Conservation (phyloP, 2,329 filamentous ascomycete genomes). For the Fusarium paranaense region DNA sequence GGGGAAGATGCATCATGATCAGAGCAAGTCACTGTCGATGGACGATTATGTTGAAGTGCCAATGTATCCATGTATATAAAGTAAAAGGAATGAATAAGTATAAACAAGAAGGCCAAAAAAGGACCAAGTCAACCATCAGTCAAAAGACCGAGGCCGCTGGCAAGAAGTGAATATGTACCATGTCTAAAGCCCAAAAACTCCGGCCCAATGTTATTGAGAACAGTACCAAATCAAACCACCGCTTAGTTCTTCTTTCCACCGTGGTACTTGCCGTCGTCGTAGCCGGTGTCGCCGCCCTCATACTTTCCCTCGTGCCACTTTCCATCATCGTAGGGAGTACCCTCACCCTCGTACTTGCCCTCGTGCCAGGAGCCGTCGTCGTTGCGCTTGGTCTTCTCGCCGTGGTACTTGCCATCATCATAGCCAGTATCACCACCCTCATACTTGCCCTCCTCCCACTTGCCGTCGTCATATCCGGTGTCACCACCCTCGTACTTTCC, state of each 20-base stretch:
- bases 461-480: not conserved
- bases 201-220: not conserved
- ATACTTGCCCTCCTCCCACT: slow-evolving; percentile 10
- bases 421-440: not conserved
- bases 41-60: not conserved
- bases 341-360: slow-evolving; percentile 31
- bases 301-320: slow-evolving; percentile 15
- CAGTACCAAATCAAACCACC: not conserved
- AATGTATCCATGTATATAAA: not conserved
- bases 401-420: slow-evolving; percentile 6
- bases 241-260: not conserved
- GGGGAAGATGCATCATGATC: not conserved
- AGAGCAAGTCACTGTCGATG: not conserved
- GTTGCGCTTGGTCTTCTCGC: slow-evolving; percentile 1
- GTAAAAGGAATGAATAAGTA: not conserved
- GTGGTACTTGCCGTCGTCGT: slow-evolving; percentile 12
- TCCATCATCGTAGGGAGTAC: slow-evolving; percentile 7
- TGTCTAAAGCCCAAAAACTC: not conserved
- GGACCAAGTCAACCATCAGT: not conserved
- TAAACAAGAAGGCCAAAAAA: not conserved
- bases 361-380: slow-evolving; percentile 15
- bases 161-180: not conserved
- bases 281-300: not conserved
- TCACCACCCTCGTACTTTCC: not conserved
- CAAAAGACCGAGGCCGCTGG: not conserved